Conservation (phyloP, 1,284 basidiomycete species). For the Leucoagaricus sp. region DNA sequence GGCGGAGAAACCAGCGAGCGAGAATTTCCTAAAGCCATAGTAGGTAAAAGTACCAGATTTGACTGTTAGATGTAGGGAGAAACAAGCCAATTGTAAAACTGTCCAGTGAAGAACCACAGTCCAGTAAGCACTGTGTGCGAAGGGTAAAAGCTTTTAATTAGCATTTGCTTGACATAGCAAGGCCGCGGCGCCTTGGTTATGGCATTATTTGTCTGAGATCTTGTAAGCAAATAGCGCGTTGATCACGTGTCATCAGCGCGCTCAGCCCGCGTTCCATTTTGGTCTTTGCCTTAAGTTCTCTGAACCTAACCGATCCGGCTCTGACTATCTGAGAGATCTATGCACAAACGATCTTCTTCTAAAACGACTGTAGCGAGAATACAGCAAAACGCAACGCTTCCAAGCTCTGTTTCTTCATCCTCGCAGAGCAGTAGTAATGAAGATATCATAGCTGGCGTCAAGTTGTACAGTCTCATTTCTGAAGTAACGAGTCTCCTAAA, state of each 20-base stretch:
- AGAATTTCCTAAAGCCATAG: no score
- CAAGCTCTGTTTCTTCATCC: constrained; percentile 4
- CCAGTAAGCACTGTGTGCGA: no score
- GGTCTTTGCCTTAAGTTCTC: neutral
- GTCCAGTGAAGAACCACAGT: no score
- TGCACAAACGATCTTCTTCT: constrained; percentile 14
- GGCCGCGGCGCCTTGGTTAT: neutral
- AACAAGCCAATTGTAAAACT: no score
- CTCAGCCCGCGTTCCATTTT: constrained; percentile 2
- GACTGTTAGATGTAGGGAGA: no score
- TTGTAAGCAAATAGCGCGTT: neutral
- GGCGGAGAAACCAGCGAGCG: no score
- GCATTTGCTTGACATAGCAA: no score
- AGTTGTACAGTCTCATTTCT: constrained; percentile 7
- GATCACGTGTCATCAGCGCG: neutral
- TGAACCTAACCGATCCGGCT: neutral
- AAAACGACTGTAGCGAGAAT: neutral
- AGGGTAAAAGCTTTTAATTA: no score
- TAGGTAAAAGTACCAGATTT: no score
- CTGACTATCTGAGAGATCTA: neutral
- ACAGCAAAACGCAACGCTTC: neutral
- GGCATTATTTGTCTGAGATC: neutral
- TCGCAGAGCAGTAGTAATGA: constrained; percentile 1
- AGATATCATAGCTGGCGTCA: neutral
- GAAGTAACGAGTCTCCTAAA: constrained; percentile 1